These are phyloP conservation scores for Fusarium sp. DNA, from an alignment of 2,329 filamentous ascomycete genomes.

Conservation along the genomic window DNA sequence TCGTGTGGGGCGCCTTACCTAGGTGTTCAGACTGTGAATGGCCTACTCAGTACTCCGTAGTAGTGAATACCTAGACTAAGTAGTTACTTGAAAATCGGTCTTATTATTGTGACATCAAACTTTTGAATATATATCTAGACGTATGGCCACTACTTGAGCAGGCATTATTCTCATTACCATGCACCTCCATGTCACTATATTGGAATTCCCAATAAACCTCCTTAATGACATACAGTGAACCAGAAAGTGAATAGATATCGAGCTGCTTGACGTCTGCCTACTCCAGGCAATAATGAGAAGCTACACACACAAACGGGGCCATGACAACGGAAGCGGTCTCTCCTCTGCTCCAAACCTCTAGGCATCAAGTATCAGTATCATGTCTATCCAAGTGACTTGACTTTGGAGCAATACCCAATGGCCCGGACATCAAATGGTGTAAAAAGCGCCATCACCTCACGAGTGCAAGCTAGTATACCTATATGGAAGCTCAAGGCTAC, in stretches of 20 bases:
- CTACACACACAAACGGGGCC: neutral
- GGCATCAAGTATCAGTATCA: neutral
- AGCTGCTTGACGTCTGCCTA: neutral
- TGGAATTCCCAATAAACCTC: neutral
- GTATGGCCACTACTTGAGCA: neutral
- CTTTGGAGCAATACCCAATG: neutral
- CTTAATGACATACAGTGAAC: neutral
- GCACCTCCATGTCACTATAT: neutral
- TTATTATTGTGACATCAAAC: neutral
- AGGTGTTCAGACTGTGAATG: neutral
- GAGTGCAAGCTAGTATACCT: neutral
- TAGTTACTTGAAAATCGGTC: neutral
- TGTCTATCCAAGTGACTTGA: neutral
- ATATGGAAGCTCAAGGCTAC: neutral
- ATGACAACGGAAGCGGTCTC: neutral
- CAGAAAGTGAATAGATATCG: neutral
- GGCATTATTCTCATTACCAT: neutral
- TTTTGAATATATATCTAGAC: neutral
- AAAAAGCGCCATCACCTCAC: slow-evolving; percentile 5
- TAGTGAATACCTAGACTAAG: no score
- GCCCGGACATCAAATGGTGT: neutral
- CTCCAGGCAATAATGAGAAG: neutral
- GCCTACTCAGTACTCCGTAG: no score
- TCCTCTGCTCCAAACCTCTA: neutral
- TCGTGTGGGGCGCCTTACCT: slow-evolving; percentile 18